Conservation (phyloP, 331 rosid species). For the Pyrus hybrid region DNA sequence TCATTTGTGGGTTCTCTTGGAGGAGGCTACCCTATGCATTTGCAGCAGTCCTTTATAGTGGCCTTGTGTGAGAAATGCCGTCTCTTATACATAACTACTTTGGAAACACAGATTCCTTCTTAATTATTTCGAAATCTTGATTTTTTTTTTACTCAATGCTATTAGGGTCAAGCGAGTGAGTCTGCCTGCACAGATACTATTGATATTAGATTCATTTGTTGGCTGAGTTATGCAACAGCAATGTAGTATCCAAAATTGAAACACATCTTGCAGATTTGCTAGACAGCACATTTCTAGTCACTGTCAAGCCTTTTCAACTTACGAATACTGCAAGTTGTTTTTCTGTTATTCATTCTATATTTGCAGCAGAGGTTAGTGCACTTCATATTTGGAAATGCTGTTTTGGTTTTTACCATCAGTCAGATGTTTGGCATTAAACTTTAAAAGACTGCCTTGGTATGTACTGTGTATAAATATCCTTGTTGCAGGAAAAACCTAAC, state of each 20-base stretch:
- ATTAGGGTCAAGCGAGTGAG: too few species aligned
- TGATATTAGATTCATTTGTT: neutral
- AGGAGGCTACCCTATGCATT: neutral
- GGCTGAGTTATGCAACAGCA: neutral
- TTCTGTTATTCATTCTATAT: too few species aligned
- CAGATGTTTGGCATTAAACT: too few species aligned
- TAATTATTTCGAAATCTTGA: neutral
- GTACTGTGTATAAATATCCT: slow-evolving; percentile 14
- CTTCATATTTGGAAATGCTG: too few species aligned
- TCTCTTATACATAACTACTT: neutral
- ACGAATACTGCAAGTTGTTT: too few species aligned
- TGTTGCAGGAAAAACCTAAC: slow-evolving; percentile 52
- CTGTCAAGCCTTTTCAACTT: too few species aligned
- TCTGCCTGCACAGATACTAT: too few species aligned
- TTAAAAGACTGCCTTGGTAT: neutral
- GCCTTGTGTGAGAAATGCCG: neutral
- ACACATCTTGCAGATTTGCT: neutral
- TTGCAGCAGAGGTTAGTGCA: too few species aligned
- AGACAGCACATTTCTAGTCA: neutral
- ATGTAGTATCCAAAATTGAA: too few species aligned
- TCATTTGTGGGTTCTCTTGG: slow-evolving; percentile 1
- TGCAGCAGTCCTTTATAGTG: neutral
- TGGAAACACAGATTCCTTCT: neutral
- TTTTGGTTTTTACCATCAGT: too few species aligned
- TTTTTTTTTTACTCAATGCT: neutral